phyloP scores from a whole-genome alignment of 495 filamentous ascomycete genomes.

The Bryoglossum gracile region DNA sequence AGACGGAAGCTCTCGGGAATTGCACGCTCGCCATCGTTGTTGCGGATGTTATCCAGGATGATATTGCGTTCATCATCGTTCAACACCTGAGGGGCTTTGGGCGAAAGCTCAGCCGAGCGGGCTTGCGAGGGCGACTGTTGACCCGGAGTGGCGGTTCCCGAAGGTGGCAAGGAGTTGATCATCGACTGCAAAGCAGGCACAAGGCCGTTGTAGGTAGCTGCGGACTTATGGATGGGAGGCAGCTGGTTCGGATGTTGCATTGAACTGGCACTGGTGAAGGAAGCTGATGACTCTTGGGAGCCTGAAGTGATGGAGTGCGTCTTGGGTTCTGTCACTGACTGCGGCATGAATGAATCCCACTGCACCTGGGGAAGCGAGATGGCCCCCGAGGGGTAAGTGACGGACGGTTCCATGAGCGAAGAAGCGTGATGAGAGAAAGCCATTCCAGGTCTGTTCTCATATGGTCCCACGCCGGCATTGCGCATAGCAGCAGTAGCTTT shows the following conservation, averaged over 20 bases:
- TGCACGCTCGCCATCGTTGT: conserved; percentile 69
- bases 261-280: conserved; percentile 48
- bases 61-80: conserved; percentile 74
- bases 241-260: conserved; percentile 51
- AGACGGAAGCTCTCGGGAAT: conserved; percentile 85
- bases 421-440: conserved; percentile 64
- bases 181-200: conserved; percentile 58
- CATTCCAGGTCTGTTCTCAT: conserved; percentile 64
- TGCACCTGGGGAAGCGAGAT: conserved; percentile 80
- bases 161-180: conserved; percentile 60
- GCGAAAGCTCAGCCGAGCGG: conserved; percentile 38
- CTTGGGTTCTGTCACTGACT: conserved; percentile 56
- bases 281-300: conserved; percentile 59
- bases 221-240: conserved; percentile 59
- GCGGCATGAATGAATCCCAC: conserved; percentile 76
- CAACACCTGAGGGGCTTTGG: conserved; percentile 55
- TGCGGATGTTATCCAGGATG: conserved; percentile 78
- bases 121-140: conserved; percentile 57
- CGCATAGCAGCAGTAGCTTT: conserved; percentile 84
- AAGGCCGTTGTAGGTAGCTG: conserved; percentile 49
- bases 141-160: conserved; percentile 69
- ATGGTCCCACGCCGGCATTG: conserved; percentile 39
- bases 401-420: conserved; percentile 60
- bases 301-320: conserved; percentile 57
- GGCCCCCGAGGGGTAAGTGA: conserved; percentile 66